These are phyloP conservation scores for Luffa acutangula DNA, from an alignment of 306 rosid genomes.

Conservation along the genomic window DNA sequence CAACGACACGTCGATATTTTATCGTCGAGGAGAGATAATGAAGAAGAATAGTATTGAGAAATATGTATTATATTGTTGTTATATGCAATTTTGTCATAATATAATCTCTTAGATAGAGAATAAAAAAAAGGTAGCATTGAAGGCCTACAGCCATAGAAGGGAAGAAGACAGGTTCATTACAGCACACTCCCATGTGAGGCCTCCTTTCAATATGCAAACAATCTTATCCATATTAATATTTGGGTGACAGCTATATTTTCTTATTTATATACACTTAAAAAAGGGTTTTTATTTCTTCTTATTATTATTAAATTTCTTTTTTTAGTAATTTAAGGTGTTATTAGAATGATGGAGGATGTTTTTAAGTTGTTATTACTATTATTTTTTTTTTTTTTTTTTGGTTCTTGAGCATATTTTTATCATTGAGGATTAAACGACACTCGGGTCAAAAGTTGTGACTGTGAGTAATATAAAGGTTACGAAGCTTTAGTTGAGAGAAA, in stretches of 20 bases:
- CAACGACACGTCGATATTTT: neutral
- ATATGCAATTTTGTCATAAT: neutral
- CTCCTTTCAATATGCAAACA: neutral
- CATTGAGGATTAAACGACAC: no score
- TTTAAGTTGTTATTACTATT: no score
- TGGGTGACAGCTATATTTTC: neutral
- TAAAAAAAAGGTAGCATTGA: neutral
- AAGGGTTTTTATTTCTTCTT: no score
- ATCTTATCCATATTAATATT: neutral
- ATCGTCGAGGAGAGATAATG: neutral
- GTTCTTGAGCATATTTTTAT: no score
- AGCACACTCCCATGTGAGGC: conserved; percentile 9
- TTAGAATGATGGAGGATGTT: no score
- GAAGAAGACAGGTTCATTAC: conserved; percentile 8
- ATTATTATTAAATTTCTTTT: no score
- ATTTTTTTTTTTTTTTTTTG: no score
- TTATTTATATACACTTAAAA: neutral
- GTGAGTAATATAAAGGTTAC: no score
- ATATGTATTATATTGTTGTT: neutral
- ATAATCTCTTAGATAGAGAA: neutral
- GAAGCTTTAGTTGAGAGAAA: no score
- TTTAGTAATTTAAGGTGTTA: no score
- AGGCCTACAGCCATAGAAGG: neutral
- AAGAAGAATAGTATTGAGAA: neutral
- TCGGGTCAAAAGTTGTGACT: no score